phyloP scores from a whole-genome alignment of 1,139 yeast species.

The Saccharomyces hybrid region DNA sequence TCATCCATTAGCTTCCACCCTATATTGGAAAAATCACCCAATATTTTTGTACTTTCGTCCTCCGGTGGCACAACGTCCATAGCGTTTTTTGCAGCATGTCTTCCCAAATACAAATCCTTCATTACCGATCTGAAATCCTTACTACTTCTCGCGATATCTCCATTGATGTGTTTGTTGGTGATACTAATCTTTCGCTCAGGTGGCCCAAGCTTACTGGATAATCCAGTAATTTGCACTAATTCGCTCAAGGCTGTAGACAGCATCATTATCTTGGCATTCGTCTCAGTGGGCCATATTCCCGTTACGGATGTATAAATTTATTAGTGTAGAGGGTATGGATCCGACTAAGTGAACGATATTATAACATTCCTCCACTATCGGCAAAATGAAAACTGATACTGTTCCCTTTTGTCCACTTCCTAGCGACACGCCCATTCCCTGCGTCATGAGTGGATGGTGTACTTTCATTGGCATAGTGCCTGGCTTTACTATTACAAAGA shows the following conservation, averaged over 20 bases:
- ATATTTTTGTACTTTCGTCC: slow-evolving; percentile 7
- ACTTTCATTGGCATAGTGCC: too few species aligned
- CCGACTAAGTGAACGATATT: background rate
- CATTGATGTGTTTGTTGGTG: background rate
- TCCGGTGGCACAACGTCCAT: slow-evolving; percentile 1
- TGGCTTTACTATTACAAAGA: too few species aligned
- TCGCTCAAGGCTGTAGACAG: slow-evolving; percentile 30
- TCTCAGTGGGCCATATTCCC: slow-evolving; percentile 4
- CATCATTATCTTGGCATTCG: slow-evolving; percentile 12
- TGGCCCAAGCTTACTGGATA: slow-evolving; percentile 25
- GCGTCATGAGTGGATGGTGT: background rate
- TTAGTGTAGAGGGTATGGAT: background rate
- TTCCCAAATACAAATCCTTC: background rate
- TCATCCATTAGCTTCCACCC: slow-evolving; percentile 29
- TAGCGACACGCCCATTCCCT: background rate
- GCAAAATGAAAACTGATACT: background rate
- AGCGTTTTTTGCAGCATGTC: background rate
- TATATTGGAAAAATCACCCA: slow-evolving; percentile 15
- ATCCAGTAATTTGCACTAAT: slow-evolving; percentile 27
- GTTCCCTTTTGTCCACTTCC: background rate
- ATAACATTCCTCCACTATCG: background rate
- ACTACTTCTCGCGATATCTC: background rate
- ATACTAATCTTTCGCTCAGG: slow-evolving; percentile 10
- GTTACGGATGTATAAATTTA: background rate
- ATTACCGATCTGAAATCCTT: background rate